These are phyloP conservation scores for Eutrema salsugineum DNA, from an alignment of 441 rosid genomes.

Conservation along the genomic window DNA sequence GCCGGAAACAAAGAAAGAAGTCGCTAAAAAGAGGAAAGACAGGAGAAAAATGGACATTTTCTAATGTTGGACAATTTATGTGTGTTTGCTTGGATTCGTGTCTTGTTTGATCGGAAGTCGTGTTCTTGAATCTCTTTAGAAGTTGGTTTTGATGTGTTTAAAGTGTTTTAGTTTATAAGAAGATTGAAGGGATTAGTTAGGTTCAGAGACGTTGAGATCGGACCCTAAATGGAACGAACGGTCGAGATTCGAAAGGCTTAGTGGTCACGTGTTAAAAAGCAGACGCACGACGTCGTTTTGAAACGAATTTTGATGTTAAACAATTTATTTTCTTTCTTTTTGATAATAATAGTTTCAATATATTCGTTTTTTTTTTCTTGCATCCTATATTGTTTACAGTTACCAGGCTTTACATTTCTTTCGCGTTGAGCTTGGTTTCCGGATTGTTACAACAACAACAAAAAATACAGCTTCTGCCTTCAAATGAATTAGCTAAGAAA, in stretches of 20 bases:
- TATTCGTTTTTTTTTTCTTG: not conserved
- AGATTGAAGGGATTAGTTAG: not conserved
- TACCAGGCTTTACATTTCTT: slow-evolving; percentile 7
- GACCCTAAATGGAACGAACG: not conserved
- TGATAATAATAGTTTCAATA: too few species aligned
- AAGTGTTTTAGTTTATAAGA: slow-evolving; percentile 10
- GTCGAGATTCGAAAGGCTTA: not conserved
- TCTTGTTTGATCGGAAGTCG: not conserved
- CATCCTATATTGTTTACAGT: not conserved
- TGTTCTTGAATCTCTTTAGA: not conserved
- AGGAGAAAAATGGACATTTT: slow-evolving; percentile 14
- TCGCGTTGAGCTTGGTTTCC: slow-evolving; percentile 13
- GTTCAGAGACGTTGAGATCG: not conserved
- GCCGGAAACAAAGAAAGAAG: not conserved
- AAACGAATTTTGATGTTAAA: not conserved
- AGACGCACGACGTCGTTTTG: not conserved
- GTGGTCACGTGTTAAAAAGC: not conserved
- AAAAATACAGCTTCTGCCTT: slow-evolving; percentile 1
- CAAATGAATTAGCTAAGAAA: not conserved
- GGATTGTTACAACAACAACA: slow-evolving; percentile 8
- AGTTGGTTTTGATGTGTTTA: not conserved
- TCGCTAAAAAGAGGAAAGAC: not conserved
- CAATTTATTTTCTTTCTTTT: not conserved
- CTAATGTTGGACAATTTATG: not conserved
- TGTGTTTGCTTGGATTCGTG: not conserved